Conservation (phyloP, 2,329 filamentous ascomycete species). For the Monosporascus sp. region DNA sequence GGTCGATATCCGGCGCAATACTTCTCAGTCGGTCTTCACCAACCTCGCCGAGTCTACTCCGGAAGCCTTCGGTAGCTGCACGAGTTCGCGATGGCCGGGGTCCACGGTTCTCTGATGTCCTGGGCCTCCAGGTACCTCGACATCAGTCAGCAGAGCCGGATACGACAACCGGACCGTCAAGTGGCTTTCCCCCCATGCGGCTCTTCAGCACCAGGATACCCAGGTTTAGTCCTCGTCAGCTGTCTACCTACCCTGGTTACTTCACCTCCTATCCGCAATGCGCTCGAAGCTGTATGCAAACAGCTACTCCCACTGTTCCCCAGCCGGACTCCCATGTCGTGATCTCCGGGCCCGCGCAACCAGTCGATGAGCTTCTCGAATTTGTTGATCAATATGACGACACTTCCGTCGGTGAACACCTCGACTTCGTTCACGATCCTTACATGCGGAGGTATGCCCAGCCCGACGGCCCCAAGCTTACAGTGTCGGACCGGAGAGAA, state of each 20-base stretch:
- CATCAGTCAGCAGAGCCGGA: neutral
- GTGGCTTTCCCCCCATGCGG: slow-evolving; percentile 1
- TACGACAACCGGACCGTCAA: neutral
- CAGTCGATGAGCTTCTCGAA: slow-evolving; percentile 43
- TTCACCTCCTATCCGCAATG: slow-evolving; percentile 15
- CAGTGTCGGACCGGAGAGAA: slow-evolving; percentile 44
- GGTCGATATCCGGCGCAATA: slow-evolving; percentile 54
- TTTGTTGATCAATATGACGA: slow-evolving; percentile 47
- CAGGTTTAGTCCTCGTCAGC: slow-evolving; percentile 12
- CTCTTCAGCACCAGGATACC: neutral
- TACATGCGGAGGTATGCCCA: slow-evolving; percentile 50
- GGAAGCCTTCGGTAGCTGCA: slow-evolving; percentile 1
- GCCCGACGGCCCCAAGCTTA: slow-evolving; percentile 42
- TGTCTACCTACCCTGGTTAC: slow-evolving; percentile 12
- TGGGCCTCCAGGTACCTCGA: neutral
- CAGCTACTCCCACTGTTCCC: slow-evolving; percentile 4
- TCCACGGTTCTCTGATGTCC: neutral
- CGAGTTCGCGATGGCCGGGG: slow-evolving; percentile 10
- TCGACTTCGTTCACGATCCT: slow-evolving; percentile 47
- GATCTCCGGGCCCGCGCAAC: neutral
- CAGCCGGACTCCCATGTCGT: neutral
- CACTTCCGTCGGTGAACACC: slow-evolving; percentile 46
- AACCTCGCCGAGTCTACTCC: slow-evolving; percentile 20
- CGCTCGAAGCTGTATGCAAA: slow-evolving; percentile 18
- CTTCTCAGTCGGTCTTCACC: slow-evolving; percentile 40